A percentile compares a stretch with the other conserved stretches of the same genome.
Evolutionary conservation across 2,329 filamentous ascomycete genomes (phyloP).

Genomic region (Macrophomina pseudophaseolina): DNA sequence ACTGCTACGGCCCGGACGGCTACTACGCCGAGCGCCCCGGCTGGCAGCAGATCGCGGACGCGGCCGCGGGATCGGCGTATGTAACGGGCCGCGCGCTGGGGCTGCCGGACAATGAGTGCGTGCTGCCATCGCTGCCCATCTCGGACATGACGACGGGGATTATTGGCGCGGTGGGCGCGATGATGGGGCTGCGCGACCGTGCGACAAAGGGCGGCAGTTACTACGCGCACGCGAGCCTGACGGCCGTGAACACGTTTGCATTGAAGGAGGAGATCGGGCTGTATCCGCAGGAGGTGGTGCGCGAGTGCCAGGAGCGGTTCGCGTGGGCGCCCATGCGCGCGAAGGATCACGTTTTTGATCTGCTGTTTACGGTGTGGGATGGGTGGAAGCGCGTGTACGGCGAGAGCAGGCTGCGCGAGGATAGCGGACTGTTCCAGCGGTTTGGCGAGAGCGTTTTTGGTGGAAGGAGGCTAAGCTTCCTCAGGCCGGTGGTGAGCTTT

Average conservation of each 20-base stretch:
- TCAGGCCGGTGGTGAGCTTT: conserved; percentile 35
- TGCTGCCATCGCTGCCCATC: conserved; percentile 37
- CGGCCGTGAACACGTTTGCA: conserved; percentile 39
- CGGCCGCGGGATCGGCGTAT: conserved; percentile 39
- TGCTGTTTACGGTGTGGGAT: conserved; percentile 36
- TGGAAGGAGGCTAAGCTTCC: conserved; percentile 34
- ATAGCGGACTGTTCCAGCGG: conserved; percentile 31
- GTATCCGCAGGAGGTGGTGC: conserved; percentile 36
- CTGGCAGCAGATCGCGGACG: conserved; percentile 52
- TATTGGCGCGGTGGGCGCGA: conserved; percentile 34
- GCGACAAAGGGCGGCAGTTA: conserved; percentile 33
- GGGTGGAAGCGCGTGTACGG: conserved; percentile 37
- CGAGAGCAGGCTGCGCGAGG: conserved; percentile 30
- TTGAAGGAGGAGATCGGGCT: conserved; percentile 42
- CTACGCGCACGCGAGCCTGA: conserved; percentile 33
- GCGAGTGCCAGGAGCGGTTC: conserved; percentile 36
- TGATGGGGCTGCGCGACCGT: conserved; percentile 35
- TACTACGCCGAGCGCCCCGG: conserved; percentile 53
- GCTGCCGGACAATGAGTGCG: conserved; percentile 33
- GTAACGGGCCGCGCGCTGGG: conserved; percentile 44
- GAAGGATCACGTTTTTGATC: conserved; percentile 37
- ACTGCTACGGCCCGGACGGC: conserved; percentile 58
- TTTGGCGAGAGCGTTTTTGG: conserved; percentile 33
- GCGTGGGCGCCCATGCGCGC: conserved; percentile 36
- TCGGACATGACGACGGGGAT: conserved; percentile 39